A percentile compares a stretch with the other conserved stretches of the same genome.
Conservation (phyloP, 805 yeast genomes). For the Alloascoidea africana region DNA sequence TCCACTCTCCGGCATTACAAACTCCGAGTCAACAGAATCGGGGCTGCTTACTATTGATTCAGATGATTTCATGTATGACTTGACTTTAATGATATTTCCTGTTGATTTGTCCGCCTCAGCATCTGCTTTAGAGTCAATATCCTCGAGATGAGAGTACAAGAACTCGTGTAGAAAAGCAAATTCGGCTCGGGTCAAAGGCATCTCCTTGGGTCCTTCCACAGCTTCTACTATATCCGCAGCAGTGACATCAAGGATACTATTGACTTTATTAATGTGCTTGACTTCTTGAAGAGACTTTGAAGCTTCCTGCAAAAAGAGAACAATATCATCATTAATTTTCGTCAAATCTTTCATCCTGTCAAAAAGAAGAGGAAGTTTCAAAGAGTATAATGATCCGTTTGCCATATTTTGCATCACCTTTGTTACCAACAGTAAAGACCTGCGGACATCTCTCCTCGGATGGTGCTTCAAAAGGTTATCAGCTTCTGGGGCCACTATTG, state of each 20-base stretch:
- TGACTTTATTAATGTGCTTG: not conserved
- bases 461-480: constrained; percentile 13
- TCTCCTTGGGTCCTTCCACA: too few relatives aligned
- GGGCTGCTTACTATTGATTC: not conserved
- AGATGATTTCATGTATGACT: not conserved
- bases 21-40: too few relatives aligned
- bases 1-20: not conserved
- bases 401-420: constrained; percentile 16
- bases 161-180: constrained; percentile 29
- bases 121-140: constrained; percentile 13
- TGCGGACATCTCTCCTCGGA: constrained; percentile 9
- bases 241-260: not conserved
- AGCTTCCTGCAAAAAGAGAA: constrained; percentile 16
- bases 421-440: constrained; percentile 13
- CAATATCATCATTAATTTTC: constrained; percentile 22
- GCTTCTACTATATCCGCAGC: not conserved
- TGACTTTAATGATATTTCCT: constrained; percentile 5
- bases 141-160: constrained; percentile 32
- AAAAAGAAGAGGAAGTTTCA: constrained; percentile 31
- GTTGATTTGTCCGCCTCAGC: constrained; percentile 7
- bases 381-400: constrained; percentile 10
- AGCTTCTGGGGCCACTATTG: constrained; percentile 66
- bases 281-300: too few relatives aligned
- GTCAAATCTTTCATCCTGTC: constrained; percentile 26
- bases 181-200: not conserved